These are phyloP conservation scores for Straminergon stramineum DNA, from an alignment of 225 moss, liverwort and hornwort species.

Conservation along the genomic window DNA sequence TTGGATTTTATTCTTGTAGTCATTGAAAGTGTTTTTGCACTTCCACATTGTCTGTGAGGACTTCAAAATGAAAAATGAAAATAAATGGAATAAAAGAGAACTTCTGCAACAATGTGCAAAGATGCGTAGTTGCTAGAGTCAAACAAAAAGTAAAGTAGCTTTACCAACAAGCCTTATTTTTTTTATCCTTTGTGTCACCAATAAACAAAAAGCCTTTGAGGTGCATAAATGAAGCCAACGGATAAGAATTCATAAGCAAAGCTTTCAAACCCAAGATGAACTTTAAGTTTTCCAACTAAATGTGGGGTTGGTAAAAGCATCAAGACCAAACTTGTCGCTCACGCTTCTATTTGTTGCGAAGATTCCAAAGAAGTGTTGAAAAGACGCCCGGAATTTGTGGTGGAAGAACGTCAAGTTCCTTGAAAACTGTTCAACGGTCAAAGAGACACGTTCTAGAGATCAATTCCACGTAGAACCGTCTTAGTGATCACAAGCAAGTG, in stretches of 20 bases:
- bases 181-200: no score
- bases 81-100: not conserved
- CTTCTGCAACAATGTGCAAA: not conserved
- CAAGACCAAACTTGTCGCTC: not conserved
- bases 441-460: not conserved
- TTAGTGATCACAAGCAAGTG: not conserved
- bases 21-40: not conserved
- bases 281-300: not conserved
- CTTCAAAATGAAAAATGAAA: not conserved
- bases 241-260: not conserved
- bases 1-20: not conserved
- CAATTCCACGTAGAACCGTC: not conserved
- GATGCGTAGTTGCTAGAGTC: no score
- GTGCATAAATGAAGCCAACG: not conserved
- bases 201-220: not conserved
- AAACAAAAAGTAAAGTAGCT: not conserved
- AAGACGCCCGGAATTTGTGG: not conserved
- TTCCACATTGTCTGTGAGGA: fast-evolving
- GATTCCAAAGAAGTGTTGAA: not conserved
- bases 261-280: not conserved
- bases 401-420: not conserved
- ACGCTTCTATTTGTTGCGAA: not conserved
- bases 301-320: not conserved
- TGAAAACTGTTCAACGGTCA: not conserved
- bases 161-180: no score